Evolutionary conservation across 805 yeast species (phyloP).

Genomic region (Scheffersomyces coipomensis): DNA sequence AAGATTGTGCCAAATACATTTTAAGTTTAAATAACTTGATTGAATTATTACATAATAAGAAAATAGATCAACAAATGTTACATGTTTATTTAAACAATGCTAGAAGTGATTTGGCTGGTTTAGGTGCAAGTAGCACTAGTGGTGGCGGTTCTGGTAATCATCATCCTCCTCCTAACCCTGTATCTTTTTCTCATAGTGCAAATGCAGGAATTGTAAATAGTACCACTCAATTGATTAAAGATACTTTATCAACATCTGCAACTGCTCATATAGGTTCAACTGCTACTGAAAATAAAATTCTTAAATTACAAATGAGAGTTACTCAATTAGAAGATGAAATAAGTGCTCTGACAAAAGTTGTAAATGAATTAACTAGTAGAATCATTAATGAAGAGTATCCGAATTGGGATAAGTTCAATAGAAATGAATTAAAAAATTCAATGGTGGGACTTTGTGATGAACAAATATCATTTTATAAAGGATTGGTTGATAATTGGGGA

Average conservation of each 20-base stretch:
- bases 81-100: conserved; percentile 76
- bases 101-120: conserved; percentile 52
- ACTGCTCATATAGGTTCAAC: conserved; percentile 39
- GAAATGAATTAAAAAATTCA: conserved; percentile 70
- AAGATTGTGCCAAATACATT: conserved; percentile 79
- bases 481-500: conserved; percentile 70
- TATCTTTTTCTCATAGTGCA: conserved; percentile 14
- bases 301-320: conserved; percentile 41
- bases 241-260: conserved; percentile 50
- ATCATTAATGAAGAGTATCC: conserved; percentile 52
- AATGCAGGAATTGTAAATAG: conserved; percentile 37
- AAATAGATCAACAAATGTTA: conserved; percentile 84
- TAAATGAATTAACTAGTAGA: conserved; percentile 44
- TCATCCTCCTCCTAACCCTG: conserved; percentile 32
- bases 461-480: conserved; percentile 70
- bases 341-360: conserved; percentile 41
- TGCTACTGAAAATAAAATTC: conserved; percentile 43
- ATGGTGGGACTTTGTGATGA: conserved; percentile 72
- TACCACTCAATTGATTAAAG: conserved; percentile 46
- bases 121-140: conserved; percentile 14
- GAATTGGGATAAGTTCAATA: conserved; percentile 77
- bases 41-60: conserved; percentile 86
- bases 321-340: conserved; percentile 46
- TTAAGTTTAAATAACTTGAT: conserved; percentile 53
- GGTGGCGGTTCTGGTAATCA: conserved; percentile 9